Evolutionary conservation across 2,329 filamentous ascomycete genomes (phyloP).

Genomic region (Phaeosphaeriaceae sp.): DNA sequence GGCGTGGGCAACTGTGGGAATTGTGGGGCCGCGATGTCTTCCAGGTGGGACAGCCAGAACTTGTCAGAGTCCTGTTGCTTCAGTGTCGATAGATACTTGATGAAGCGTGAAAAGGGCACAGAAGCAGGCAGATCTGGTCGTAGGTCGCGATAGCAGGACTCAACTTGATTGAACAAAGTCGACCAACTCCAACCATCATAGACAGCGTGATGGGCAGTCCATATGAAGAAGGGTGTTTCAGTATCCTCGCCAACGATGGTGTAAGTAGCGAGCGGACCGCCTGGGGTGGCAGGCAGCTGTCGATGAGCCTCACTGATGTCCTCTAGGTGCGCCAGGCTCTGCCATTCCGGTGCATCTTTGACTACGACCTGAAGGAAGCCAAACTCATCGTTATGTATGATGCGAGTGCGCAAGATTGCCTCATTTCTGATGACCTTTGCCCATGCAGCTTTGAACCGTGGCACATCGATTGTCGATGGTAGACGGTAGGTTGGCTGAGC

Average conservation of each 20-base stretch:
- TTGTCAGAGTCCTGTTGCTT: slow-evolving; percentile 34
- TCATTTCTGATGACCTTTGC: slow-evolving; percentile 51
- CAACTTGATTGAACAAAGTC: slow-evolving; percentile 33
- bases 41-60: slow-evolving; percentile 39
- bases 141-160: slow-evolving; percentile 26
- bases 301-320: slow-evolving; percentile 36
- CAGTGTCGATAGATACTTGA: slow-evolving; percentile 37
- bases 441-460: slow-evolving; percentile 55
- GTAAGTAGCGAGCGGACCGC: slow-evolving; percentile 32
- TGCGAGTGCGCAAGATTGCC: slow-evolving; percentile 57
- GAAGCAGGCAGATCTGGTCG: slow-evolving; percentile 12
- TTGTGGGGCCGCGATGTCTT: slow-evolving; percentile 35
- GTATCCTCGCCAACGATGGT: slow-evolving; percentile 28
- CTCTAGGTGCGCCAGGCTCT: slow-evolving; percentile 19
- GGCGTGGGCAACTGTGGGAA: slow-evolving; percentile 42
- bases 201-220: slow-evolving; percentile 46
- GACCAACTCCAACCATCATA: slow-evolving; percentile 47
- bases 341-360: slow-evolving; percentile 29
- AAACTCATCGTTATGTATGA: slow-evolving; percentile 37
- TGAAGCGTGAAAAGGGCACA: slow-evolving; percentile 40
- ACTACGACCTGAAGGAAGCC: slow-evolving; percentile 45
- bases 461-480: slow-evolving; percentile 33
- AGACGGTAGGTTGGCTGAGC: slow-evolving; percentile 51
- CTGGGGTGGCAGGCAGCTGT: slow-evolving; percentile 36
- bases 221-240: slow-evolving; percentile 35